phyloP scores from a whole-genome alignment of 805 yeast species.

The Metschnikowia cerradonensis region DNA sequence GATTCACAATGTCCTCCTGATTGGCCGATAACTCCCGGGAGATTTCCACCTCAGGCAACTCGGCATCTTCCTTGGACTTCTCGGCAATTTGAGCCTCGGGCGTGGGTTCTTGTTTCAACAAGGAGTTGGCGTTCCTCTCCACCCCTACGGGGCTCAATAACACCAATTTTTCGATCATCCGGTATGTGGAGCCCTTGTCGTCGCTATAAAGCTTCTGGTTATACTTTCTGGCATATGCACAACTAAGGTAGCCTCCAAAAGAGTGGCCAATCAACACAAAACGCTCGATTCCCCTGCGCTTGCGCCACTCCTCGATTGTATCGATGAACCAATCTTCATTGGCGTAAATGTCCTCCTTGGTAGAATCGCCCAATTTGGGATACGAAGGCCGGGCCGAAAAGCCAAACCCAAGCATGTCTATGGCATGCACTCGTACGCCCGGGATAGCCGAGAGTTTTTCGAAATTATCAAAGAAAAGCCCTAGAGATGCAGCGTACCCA shows the following conservation, averaged over 20 bases:
- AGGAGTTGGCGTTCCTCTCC: conserved; percentile 32
- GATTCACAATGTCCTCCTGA: conserved; percentile 25
- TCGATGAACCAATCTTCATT: conserved; percentile 44
- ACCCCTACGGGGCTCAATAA: conserved; percentile 43
- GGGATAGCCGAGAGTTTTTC: conserved; percentile 44
- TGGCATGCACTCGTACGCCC: conserved; percentile 57
- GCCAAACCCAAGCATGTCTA: conserved; percentile 73
- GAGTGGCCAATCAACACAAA: conserved; percentile 43
- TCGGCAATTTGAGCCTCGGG: conserved; percentile 10
- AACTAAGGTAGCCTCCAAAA: conserved; percentile 42
- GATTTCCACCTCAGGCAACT: conserved; percentile 11
- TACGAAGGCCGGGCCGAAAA: conserved; percentile 55
- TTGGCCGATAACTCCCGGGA: conserved; percentile 19
- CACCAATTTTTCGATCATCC: conserved; percentile 35
- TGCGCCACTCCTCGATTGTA: conserved; percentile 41
- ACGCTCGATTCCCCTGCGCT: conserved; percentile 28
- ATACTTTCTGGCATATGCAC: conserved; percentile 41
- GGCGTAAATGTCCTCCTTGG: conserved; percentile 33
- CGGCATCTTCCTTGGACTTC: conserved; percentile 16
- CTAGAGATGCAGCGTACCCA: conserved; percentile 92
- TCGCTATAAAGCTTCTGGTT: conserved; percentile 23
- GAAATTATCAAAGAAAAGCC: conserved; percentile 73
- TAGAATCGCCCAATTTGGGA: conserved; percentile 28
- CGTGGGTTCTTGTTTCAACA: conserved; percentile 20
- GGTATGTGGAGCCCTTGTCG: conserved; percentile 17